Conservation (phyloP, 1,284 basidiomycete species). For the Porodaedalea pini region DNA sequence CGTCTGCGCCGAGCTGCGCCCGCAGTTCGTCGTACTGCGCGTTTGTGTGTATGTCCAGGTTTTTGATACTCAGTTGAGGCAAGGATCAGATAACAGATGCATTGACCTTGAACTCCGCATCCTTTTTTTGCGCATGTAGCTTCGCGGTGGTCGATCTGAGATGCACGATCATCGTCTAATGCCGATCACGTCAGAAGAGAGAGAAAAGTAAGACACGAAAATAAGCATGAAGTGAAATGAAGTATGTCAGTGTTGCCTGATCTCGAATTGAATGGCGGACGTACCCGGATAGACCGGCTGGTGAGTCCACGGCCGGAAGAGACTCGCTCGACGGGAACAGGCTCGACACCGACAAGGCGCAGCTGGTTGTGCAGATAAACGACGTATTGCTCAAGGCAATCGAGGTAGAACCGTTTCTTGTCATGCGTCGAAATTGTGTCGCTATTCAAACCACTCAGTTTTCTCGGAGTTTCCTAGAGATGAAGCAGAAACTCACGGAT, state of each 20-base stretch:
- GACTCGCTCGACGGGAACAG: slow-evolving; percentile 51
- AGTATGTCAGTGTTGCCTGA: not conserved
- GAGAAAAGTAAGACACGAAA: not conserved
- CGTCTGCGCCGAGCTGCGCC: slow-evolving; percentile 8
- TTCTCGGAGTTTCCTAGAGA: not conserved
- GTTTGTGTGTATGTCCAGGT: not conserved
- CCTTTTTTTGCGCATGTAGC: slow-evolving; percentile 8
- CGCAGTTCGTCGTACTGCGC: slow-evolving; percentile 2
- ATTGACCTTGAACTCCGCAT: slow-evolving; percentile 10
- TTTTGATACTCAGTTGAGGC: not conserved
- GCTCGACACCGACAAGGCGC: slow-evolving; percentile 44
- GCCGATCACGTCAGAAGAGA: not conserved
- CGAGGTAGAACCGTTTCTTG: slow-evolving; percentile 68
- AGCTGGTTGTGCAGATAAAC: slow-evolving; percentile 60
- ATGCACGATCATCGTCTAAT: slow-evolving; percentile 19
- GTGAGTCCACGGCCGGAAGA: slow-evolving; percentile 52
- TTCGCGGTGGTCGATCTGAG: slow-evolving; percentile 5
- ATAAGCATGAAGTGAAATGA: not conserved
- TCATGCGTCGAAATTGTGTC: slow-evolving; percentile 72
- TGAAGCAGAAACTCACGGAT: slow-evolving; percentile 45
- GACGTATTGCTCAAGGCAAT: slow-evolving; percentile 68
- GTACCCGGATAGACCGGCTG: slow-evolving; percentile 50
- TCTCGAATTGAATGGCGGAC: slow-evolving; percentile 11
- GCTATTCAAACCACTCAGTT: slow-evolving; percentile 30
- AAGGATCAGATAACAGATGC: not conserved